A percentile compares a stretch with the other conserved stretches of the same genome.
phyloP scores from a whole-genome alignment of 257 asterid genomes.

The Vinca minor region DNA sequence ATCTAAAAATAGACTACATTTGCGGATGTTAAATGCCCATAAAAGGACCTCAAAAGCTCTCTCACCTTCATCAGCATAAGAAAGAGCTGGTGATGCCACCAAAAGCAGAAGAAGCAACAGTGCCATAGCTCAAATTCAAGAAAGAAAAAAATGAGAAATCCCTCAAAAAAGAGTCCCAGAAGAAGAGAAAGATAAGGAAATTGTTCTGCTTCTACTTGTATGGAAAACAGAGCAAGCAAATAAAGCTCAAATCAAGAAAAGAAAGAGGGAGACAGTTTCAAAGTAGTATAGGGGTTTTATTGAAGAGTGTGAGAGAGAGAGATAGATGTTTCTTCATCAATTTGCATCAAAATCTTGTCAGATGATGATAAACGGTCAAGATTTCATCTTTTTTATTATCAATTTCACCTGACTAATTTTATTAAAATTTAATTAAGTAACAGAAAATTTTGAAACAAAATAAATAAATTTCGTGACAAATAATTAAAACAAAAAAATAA shows the following conservation, averaged over 20 bases:
- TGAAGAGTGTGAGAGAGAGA: conserved; percentile 28
- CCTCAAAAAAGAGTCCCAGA: conserved; percentile 4
- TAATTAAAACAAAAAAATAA: too few relatives aligned
- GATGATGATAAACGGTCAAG: conserved; percentile 61
- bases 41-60: too few relatives aligned
- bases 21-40: not conserved
- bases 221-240: conserved; percentile 11
- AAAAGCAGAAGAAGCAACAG: conserved; percentile 35
- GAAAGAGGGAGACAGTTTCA: conserved; percentile 17
- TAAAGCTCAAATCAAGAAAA: conserved; percentile 6
- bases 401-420: too few relatives aligned
- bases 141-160: too few relatives aligned
- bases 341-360: conserved; percentile 37
- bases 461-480: too few relatives aligned
- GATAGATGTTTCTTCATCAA: conserved; percentile 18
- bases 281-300: conserved; percentile 26
- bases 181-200: conserved; percentile 1
- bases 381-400: conserved; percentile 18
- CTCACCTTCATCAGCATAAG: conserved; percentile 78
- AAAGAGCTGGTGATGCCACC: conserved; percentile 56
- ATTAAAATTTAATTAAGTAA: too few relatives aligned
- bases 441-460: too few relatives aligned
- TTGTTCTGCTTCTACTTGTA: not conserved
- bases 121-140: conserved; percentile 20
- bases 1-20: not conserved